These are phyloP conservation scores for Ceratobasidium sp. DNA, from an alignment of 1,284 basidiomycete genomes.

Conservation along the genomic window DNA sequence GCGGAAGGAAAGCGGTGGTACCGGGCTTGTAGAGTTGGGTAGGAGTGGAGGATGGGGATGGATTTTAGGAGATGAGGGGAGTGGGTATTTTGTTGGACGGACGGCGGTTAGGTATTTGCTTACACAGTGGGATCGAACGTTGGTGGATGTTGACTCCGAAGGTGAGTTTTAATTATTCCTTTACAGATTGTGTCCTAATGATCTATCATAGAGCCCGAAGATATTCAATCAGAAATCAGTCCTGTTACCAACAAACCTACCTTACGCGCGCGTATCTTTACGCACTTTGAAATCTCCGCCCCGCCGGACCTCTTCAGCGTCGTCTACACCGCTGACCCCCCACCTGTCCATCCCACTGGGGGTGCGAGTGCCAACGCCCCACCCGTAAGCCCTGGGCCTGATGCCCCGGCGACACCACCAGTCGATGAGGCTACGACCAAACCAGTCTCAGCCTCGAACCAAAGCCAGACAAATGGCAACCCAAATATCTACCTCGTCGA, in stretches of 20 bases:
- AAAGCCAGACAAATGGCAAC: slow-evolving; percentile 49
- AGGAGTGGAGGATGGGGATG: slow-evolving; percentile 85
- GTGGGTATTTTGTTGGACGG: slow-evolving; percentile 80
- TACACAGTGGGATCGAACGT: slow-evolving; percentile 66
- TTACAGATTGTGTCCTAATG: background rate
- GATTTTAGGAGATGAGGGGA: slow-evolving; percentile 85
- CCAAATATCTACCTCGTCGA: slow-evolving; percentile 61
- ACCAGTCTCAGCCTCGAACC: slow-evolving; percentile 60
- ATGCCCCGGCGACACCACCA: slow-evolving; percentile 1
- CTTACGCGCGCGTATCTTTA: slow-evolving; percentile 59
- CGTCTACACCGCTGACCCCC: slow-evolving; percentile 54
- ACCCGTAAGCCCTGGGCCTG: slow-evolving; percentile 19
- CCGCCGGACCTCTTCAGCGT: slow-evolving; percentile 72
- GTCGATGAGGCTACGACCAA: slow-evolving; percentile 62
- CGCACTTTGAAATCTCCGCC: slow-evolving; percentile 52
- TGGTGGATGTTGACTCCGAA: slow-evolving; percentile 56
- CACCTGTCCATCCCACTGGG: slow-evolving; percentile 9
- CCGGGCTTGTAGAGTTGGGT: slow-evolving; percentile 65
- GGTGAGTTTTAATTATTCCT: background rate
- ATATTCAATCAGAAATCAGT: slow-evolving; percentile 47
- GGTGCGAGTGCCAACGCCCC: slow-evolving; percentile 62
- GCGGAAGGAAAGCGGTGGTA: slow-evolving; percentile 56
- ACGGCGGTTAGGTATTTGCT: slow-evolving; percentile 78
- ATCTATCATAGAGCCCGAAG: background rate
- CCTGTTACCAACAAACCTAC: slow-evolving; percentile 52